phyloP scores from a whole-genome alignment of 2,329 filamentous ascomycete species.

The Cercospora nicotianae region DNA sequence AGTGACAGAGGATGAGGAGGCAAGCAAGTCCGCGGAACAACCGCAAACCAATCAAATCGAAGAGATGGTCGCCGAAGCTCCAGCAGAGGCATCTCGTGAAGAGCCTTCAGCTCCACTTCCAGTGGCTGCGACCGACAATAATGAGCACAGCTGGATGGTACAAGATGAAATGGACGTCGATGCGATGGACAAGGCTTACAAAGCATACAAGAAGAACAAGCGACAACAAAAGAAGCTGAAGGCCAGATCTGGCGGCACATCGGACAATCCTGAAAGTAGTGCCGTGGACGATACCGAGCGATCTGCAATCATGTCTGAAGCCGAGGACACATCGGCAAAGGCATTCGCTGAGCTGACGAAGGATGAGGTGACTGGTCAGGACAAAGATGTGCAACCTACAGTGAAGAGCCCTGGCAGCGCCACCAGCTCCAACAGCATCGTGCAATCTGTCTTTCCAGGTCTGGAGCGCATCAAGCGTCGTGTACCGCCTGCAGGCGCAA shows the following conservation, averaged over 20 bases:
- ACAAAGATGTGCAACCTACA: not conserved
- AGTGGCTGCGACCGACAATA: not conserved
- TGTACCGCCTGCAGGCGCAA: conserved; percentile 12
- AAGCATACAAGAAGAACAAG: conserved; percentile 38
- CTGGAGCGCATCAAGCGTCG: conserved; percentile 32
- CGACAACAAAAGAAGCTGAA: conserved; percentile 37
- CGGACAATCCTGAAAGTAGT: conserved; percentile 25
- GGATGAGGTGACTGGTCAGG: not conserved
- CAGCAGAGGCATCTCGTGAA: not conserved
- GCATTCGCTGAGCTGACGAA: not conserved
- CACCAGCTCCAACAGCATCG: conserved; percentile 20
- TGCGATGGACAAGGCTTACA: conserved; percentile 39
- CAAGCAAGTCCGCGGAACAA: conserved; percentile 25
- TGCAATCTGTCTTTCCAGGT: conserved; percentile 30
- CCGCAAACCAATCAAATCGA: not conserved
- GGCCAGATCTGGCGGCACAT: conserved; percentile 22
- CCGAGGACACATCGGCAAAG: conserved; percentile 14
- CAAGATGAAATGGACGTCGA: conserved; percentile 38
- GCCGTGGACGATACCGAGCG: conserved; percentile 40
- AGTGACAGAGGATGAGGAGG: conserved; percentile 12
- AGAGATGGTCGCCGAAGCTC: not conserved
- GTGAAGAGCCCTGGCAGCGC: conserved; percentile 6
- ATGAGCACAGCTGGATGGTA: conserved; percentile 19
- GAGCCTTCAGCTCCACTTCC: not conserved
- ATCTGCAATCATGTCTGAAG: conserved; percentile 26